Evolutionary conservation across 495 filamentous ascomycete species (phyloP).

Genomic region (Choiromyces venosus): DNA sequence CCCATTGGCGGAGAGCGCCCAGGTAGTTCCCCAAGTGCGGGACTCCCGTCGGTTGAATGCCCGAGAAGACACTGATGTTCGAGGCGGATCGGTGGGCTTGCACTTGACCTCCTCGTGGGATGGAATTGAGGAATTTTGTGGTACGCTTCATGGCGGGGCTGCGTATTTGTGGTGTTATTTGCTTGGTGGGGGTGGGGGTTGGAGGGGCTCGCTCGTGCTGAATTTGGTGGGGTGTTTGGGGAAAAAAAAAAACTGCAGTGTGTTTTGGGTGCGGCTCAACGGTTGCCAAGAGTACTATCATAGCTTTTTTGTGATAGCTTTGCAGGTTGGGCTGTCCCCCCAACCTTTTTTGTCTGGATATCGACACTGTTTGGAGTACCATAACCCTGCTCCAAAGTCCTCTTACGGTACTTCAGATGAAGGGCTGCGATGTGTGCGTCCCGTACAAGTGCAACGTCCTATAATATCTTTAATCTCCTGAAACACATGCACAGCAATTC

Average conservation of each 20-base stretch:
- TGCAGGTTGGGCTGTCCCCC: too few species aligned
- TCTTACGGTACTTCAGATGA: not conserved
- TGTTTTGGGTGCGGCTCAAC: not conserved
- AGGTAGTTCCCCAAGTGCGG: conserved; percentile 97
- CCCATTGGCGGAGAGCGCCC: conserved; percentile 85
- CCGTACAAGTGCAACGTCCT: not conserved
- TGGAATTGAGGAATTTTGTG: conserved; percentile 6
- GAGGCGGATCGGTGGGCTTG: conserved; percentile 4
- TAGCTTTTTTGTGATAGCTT: not conserved
- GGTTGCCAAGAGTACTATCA: not conserved
- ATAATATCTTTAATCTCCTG: not conserved
- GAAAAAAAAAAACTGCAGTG: not conserved
- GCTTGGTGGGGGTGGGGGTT: not conserved
- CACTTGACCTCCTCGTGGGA: not conserved
- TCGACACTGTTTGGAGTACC: not conserved
- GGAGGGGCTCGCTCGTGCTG: not conserved
- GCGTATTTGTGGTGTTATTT: not conserved
- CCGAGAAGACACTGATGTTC: conserved; percentile 66
- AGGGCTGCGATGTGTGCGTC: not conserved
- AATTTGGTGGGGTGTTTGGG: not conserved
- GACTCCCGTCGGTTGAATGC: conserved; percentile 90
- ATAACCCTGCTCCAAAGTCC: not conserved
- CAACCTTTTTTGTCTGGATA: not conserved
- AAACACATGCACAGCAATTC: not conserved
- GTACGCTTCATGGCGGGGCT: conserved; percentile 13